Percentiles rank a stretch among this genome's conserved stretches.
Evolutionary conservation across 2,329 filamentous ascomycete species (phyloP).

Genomic region (Ustulina deusta): DNA sequence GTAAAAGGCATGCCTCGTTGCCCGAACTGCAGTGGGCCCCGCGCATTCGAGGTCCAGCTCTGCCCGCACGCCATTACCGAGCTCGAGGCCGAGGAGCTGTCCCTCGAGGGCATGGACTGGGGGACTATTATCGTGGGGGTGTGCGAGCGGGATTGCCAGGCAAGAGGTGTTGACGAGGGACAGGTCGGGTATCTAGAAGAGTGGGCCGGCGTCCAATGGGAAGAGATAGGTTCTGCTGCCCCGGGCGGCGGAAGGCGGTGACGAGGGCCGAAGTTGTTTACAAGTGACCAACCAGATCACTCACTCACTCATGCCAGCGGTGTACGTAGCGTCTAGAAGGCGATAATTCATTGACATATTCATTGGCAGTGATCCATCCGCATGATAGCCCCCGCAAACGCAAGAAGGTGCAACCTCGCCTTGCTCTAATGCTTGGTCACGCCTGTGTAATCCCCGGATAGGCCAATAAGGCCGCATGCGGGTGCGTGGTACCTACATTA

Average conservation of each 20-base stretch:
- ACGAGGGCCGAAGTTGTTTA: background rate
- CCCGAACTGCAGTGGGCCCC: slow-evolving; percentile 76
- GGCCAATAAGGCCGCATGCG: too few relatives aligned
- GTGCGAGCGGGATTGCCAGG: slow-evolving; percentile 82
- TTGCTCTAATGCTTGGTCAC: background rate
- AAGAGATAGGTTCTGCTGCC: slow-evolving; percentile 67
- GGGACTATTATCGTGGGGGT: slow-evolving; percentile 90
- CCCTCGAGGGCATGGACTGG: slow-evolving; percentile 92
- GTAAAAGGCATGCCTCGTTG: slow-evolving; percentile 76
- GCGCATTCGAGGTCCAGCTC: slow-evolving; percentile 92
- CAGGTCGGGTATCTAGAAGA: slow-evolving; percentile 87
- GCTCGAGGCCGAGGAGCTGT: slow-evolving; percentile 81
- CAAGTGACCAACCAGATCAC: background rate
- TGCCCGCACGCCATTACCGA: slow-evolving; percentile 91
- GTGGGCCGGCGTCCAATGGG: slow-evolving; percentile 99
- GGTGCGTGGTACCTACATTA: too few relatives aligned
- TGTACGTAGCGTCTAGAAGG: background rate
- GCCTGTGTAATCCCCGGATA: background rate
- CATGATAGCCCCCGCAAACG: background rate
- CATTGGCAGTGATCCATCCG: background rate
- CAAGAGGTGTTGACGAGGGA: slow-evolving; percentile 67
- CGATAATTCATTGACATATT: background rate
- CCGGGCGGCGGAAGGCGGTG: slow-evolving; percentile 30
- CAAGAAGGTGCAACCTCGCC: background rate
- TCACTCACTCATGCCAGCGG: background rate